Base-by-base conservation (phyloP, 352 stramenopile genomes). In the Globisporangium recalcitrans region DNA sequence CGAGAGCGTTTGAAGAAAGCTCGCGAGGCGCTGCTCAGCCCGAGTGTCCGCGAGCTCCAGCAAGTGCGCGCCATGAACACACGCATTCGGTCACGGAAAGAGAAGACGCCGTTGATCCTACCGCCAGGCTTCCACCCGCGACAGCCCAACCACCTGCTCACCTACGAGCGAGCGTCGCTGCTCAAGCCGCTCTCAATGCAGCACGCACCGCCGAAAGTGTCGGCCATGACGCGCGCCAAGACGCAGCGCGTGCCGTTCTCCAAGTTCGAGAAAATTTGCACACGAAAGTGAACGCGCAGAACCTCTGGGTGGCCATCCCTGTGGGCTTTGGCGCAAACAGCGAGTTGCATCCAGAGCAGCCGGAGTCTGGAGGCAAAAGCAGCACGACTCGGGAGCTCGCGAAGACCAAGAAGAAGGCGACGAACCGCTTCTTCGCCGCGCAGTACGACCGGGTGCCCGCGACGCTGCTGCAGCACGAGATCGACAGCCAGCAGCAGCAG, bases 261-360 rank as follows among this genome's bases (percentile, higher is more conserved):
- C 49, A 78, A 73, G 52, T 85, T 80, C n/a, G 64, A 85, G 58
- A 72, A 73, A 52, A 81, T 84, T n/a, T 49, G 72, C 66, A 73
- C 27, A 70, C 70, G 24, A 70, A 67, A 32, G 80, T 90, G 24
- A 88, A 87, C 56, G 52, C 80, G 40, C 56, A 66, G 38, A 85
- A 85, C 51, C 61, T 86, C 51, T 90, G 78, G 78, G 78, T 90
- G 19, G 78, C 80, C 22, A 79, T 90, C 27, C 80, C 80, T 1
- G 70, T 78, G 21, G 62, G 60, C 16, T 73, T 60, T 65, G 31
- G 47, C 21, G 49, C 63, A 0, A 14, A 1, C 21, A 34, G 8
- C 8, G 48, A 27, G 10, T 26, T 5, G 48, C 24, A 3, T 22
- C 13, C n/a, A n/a, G 48, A 61, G 57, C 36, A 36, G 48, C 53